Conservation (phyloP, 352 stramenopile genomes). For the Peronospora farinosa region DNA sequence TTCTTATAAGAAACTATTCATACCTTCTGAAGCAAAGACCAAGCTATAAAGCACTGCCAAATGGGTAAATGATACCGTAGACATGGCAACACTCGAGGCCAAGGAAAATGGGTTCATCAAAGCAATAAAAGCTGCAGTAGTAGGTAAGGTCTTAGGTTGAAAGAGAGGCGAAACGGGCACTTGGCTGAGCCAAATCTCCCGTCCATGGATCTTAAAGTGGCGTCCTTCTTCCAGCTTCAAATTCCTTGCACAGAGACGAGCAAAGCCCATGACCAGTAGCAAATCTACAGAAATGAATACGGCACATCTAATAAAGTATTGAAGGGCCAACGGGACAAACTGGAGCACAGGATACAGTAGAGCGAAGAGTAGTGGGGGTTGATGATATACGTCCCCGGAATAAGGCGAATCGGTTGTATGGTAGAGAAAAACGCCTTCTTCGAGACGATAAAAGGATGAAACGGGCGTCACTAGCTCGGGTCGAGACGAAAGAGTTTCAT, state of each 20-base stretch:
- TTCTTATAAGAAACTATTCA: too few relatives aligned
- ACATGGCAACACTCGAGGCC: slow-evolving; percentile 59
- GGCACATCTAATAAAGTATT: slow-evolving; percentile 29
- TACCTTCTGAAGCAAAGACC: slow-evolving; percentile 62
- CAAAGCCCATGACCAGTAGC: slow-evolving; percentile 50
- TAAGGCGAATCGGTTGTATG: slow-evolving; percentile 48
- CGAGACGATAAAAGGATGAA: slow-evolving; percentile 54
- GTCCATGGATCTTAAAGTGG: slow-evolving; percentile 25
- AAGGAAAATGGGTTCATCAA: slow-evolving; percentile 79
- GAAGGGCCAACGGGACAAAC: slow-evolving; percentile 11
- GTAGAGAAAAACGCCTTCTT: slow-evolving; percentile 57
- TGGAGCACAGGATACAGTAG: slow-evolving; percentile 52
- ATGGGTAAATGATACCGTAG: slow-evolving; percentile 64
- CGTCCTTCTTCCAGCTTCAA: slow-evolving; percentile 47
- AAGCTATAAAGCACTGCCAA: slow-evolving; percentile 58
- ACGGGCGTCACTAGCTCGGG: slow-evolving; percentile 64
- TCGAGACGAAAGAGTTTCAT: slow-evolving; percentile 37
- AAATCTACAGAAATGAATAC: slow-evolving; percentile 54
- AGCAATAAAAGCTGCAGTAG: slow-evolving; percentile 48
- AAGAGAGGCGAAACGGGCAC: slow-evolving; percentile 72
- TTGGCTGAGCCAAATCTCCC: slow-evolving; percentile 65
- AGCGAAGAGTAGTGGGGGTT: slow-evolving; percentile 71
- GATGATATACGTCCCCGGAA: slow-evolving; percentile 74
- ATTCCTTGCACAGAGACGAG: slow-evolving; percentile 40
- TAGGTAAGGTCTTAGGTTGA: slow-evolving; percentile 33